These are phyloP conservation scores for Debaryomyces hansenii DNA, from an alignment of 805 yeast genomes.

Conservation along the genomic window DNA sequence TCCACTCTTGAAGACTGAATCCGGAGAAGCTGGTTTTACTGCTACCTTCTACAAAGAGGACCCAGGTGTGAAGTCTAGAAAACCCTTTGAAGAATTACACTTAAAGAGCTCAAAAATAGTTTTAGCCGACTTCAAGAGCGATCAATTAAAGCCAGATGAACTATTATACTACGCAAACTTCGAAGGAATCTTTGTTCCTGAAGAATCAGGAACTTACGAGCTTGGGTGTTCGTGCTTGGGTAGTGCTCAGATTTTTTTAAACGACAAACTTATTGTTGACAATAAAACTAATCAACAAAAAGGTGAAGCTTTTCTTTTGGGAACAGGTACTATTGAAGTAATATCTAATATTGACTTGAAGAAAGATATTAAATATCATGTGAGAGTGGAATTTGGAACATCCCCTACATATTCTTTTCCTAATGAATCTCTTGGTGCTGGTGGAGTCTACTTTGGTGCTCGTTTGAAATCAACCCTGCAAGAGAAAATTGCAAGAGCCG, in stretches of 20 bases:
- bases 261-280: constrained; percentile 55
- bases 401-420: constrained; percentile 34
- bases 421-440: constrained; percentile 15
- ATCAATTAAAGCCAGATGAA: constrained; percentile 16
- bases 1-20: constrained; percentile 13
- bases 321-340: constrained; percentile 55
- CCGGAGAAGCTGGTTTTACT: constrained; percentile 22
- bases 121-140: constrained; percentile 22
- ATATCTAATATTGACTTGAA: constrained; percentile 35
- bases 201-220: constrained; percentile 47
- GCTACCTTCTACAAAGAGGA: constrained; percentile 18
- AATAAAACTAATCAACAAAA: constrained; percentile 49
- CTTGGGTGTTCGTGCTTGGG: constrained; percentile 56
- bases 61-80: constrained; percentile 14
- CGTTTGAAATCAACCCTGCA: constrained; percentile 17
- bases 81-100: constrained; percentile 14
- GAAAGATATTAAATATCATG: constrained; percentile 45
- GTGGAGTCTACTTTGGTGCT: constrained; percentile 27
- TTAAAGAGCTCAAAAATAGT: constrained; percentile 20
- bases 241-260: constrained; percentile 53
- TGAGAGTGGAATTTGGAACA: constrained; percentile 54
- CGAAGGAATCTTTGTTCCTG: constrained; percentile 46
- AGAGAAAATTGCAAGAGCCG: constrained; percentile 38
- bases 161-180: constrained; percentile 44
- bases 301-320: constrained; percentile 52